phyloP scores from a whole-genome alignment of 345 rosid species.

The Punica granatum region DNA sequence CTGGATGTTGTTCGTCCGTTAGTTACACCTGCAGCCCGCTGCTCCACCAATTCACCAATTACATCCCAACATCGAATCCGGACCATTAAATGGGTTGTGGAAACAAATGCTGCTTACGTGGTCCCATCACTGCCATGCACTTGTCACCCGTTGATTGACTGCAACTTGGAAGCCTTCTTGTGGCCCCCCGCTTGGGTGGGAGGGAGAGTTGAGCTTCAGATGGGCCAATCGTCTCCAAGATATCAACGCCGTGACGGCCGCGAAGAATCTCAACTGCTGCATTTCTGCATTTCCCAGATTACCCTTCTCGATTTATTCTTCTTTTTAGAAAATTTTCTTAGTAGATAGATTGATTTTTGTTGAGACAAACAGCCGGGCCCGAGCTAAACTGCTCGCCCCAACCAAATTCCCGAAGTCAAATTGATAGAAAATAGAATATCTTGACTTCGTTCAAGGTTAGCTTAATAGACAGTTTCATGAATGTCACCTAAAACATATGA shows the following conservation, averaged over 20 bases:
- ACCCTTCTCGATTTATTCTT: not conserved
- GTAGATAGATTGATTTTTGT: not conserved
- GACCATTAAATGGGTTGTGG: not conserved
- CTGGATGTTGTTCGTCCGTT: too few species aligned
- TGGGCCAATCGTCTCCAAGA: not conserved
- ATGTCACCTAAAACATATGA: too few species aligned
- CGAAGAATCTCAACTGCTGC: not conserved
- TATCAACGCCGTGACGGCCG: not conserved
- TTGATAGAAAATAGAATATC: too few species aligned
- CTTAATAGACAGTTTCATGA: too few species aligned
- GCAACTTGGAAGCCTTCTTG: accelerated
- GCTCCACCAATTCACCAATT: too few species aligned
- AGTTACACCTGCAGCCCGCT: too few species aligned
- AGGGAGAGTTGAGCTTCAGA: not conserved
- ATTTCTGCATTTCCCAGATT: not conserved
- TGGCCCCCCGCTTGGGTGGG: too few species aligned
- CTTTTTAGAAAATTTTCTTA: too few species aligned
- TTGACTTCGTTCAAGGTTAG: too few species aligned
- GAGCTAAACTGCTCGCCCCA: too few species aligned
- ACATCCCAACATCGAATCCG: not conserved
- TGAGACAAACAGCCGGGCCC: not conserved
- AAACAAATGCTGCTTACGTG: not conserved
- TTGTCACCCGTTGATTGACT: not conserved
- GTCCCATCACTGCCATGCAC: not conserved
- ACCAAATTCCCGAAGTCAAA: too few species aligned